A percentile compares a stretch with the other conserved stretches of the same genome.
Conservation (phyloP, 2,329 filamentous ascomycete genomes). For the Incumbomyces delicatus region DNA sequence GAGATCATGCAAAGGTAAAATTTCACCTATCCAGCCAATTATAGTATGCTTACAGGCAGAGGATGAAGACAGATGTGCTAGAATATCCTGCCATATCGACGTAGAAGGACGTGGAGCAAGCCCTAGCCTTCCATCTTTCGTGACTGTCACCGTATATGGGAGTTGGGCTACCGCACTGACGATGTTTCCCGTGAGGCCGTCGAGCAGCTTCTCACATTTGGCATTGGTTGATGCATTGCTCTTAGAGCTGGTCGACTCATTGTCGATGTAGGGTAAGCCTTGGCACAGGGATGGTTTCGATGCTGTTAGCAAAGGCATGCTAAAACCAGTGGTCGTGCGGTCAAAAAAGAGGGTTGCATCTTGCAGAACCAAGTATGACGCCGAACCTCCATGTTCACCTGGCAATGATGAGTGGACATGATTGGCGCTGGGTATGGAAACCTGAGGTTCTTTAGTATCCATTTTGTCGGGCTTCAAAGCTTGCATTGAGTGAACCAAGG, state of each 20-base stretch:
- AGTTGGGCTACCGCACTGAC: constrained; percentile 57
- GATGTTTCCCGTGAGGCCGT: constrained; percentile 48
- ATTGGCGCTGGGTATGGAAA: no score
- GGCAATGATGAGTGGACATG: no score
- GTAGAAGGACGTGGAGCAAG: constrained; percentile 71
- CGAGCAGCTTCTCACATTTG: constrained; percentile 24
- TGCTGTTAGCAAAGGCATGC: no score
- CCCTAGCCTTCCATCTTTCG: constrained; percentile 50
- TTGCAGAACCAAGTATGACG: no score
- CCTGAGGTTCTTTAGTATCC: no score
- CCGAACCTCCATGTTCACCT: no score
- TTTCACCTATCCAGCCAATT: constrained; percentile 91
- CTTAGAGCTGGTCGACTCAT: background rate
- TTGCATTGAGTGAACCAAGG: no score
- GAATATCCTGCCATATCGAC: constrained; percentile 85
- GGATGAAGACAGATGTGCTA: constrained; percentile 76
- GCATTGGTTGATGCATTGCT: background rate
- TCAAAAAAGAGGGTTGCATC: no score
- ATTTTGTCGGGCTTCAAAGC: no score
- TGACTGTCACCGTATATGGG: constrained; percentile 49
- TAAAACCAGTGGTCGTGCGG: no score
- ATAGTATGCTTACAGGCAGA: constrained; percentile 84
- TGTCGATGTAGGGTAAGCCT: no score
- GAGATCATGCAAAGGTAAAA: constrained; percentile 41
- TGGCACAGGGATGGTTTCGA: no score